Evolutionary conservation across 2,329 filamentous ascomycete species (phyloP), one percentile per base, ranked within the genome.

Genomic region (Ramichloridium luteum): DNA sequence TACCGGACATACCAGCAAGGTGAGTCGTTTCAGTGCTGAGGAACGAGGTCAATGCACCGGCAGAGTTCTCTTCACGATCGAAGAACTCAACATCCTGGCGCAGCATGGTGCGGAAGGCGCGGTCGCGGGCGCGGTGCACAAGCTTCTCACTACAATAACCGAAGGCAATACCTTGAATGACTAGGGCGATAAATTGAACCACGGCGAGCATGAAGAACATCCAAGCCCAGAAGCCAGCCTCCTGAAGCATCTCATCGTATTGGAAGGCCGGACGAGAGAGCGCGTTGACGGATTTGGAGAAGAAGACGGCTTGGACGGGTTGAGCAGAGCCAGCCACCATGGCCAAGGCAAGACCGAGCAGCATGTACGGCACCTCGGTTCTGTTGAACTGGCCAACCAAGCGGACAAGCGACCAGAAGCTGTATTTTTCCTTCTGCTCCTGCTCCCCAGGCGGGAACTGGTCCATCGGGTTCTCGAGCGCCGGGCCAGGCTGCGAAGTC

Each of bases 41-140:
- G 59, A 93, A 90, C 0, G 80, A 83, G 0, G 85, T 93, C 46
- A 98, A 63, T 1, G 85, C 80, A 43, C 90, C 90, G 5, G 84
- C 77, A 5, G 80, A 85, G 54, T 96, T 93, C 55, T 90, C 80
- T 41, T 92, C 82, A 27, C 68, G 69, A 55, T 96, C 90, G 47
- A 94, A 98, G 57, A 86, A 96, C 16, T 75, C 65, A 36, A 96
- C 86, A 41, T 96, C 90, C 57, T 96, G 88, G 42, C 86, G 80
- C 31, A 96, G 72, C 63, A 96, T 84, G 14, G 78, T 69, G 17
- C 86, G 71, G 64, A 98, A 94, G 5, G 85, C 80, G 35, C 67
- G 67, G 55, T 90, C 76, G 46, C 90, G 74, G 2, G 88, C 83
- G 13, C 84, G 76, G 52, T 83, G 81, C 33, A 94, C 72, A 14